Percentiles rank a stretch among this genome's conserved stretches.
These are phyloP conservation scores for Dendrothele bispora DNA, from an alignment of 768 basidiomycete genomes.

Conservation along the genomic window DNA sequence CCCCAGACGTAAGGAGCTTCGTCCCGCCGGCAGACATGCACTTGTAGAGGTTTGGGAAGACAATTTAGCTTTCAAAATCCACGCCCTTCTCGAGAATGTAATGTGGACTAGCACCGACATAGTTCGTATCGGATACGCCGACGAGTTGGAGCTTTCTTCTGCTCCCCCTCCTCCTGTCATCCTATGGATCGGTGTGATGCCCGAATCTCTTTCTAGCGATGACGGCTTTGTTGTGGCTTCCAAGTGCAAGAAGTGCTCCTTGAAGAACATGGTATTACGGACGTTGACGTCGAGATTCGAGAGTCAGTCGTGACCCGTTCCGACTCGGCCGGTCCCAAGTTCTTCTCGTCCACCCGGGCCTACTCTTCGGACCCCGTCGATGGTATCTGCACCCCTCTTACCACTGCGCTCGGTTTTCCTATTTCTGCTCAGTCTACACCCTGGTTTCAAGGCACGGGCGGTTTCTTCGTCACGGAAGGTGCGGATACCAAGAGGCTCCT, in stretches of 20 bases:
- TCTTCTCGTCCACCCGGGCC: too few species aligned
- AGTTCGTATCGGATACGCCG: not conserved
- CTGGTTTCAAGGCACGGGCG: constrained; percentile 18
- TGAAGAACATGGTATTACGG: not conserved
- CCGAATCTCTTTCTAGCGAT: not conserved
- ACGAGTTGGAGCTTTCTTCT: too few species aligned
- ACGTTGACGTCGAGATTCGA: not conserved
- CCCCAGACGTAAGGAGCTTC: too few species aligned
- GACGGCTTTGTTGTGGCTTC: not conserved
- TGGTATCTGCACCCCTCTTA: constrained; percentile 11
- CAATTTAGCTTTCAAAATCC: not conserved
- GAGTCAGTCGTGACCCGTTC: not conserved
- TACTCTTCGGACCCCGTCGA: constrained; percentile 2
- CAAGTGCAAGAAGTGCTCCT: not conserved
- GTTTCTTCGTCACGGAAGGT: constrained; percentile 17
- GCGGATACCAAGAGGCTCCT: constrained; percentile 12
- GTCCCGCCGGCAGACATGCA: not conserved
- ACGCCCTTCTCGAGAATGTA: not conserved
- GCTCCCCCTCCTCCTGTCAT: not conserved
- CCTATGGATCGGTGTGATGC: not conserved
- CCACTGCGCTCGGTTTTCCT: constrained; percentile 8
- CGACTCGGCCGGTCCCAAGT: too few species aligned
- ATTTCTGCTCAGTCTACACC: constrained; percentile 15
- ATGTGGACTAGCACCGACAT: not conserved
- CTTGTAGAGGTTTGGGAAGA: not conserved